Evolutionary conservation across 495 filamentous ascomycete species (phyloP), one percentile per base, ranked within the genome.

Genomic region (Talaromyces thailandensis): DNA sequence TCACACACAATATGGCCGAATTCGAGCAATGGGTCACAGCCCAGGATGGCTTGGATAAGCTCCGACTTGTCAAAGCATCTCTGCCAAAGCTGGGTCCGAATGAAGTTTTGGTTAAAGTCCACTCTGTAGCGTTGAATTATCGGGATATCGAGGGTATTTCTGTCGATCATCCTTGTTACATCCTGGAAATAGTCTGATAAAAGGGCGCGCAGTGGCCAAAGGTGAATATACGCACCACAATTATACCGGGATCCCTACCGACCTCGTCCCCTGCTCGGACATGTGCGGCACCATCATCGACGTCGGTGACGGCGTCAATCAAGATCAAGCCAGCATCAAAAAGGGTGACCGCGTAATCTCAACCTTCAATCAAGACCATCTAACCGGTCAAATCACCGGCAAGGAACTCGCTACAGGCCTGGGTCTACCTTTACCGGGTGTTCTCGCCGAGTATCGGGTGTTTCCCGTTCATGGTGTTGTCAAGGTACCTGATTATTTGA

Each of bases 351-450:
- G 84, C 43, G 89, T 94, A 16, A 68, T 85, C 18, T 90, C 88
- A 0, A 84, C 91, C 12, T 93, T 92, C 80, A 86, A 90, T 68
- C 88, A 91, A 66, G 81, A 76, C 52, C 90, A 93, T 66, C 75
- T 87, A 48, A 83, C 73, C 28, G 90, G 89, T 23, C 73, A 81
- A 50, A 69, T 90, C 23, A 77, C 80, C n/a, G 58, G 64, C 4
- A 71, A 71, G 11, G 71, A 76, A 16, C 61, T 79, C n/a, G 58
- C 50, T 0, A 81, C 81, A 0, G 87, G 88, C 4, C 68, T 92
- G 2, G 91, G 91, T 18, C 86, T 88, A 16, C 79, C 77, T 1
- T 25, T 88, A 0, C 81, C 91, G 65, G 91, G 91, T 37, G 84
- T 86, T 0, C 71, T 93, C 26, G 75, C 87, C 3, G 81, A 86